Conservation (phyloP, 257 asterid genomes). For the Voacanga thouarsii region DNA sequence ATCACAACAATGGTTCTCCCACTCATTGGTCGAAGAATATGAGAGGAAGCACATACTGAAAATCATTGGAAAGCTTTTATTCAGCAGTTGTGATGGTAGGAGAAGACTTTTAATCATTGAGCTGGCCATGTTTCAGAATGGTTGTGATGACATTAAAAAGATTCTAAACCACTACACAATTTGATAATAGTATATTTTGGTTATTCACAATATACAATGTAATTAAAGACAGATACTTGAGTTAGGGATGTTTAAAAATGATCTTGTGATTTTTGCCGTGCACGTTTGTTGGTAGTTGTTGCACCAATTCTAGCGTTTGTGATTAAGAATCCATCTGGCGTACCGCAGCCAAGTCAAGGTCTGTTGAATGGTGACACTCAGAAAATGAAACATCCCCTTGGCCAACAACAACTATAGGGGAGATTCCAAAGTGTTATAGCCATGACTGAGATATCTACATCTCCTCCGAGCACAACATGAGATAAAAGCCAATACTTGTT, state of each 20-base stretch:
- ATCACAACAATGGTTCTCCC: slow-evolving; percentile 59
- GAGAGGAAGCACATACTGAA: slow-evolving; percentile 21
- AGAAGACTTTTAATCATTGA: slow-evolving; percentile 34
- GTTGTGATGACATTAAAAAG: slow-evolving; percentile 15
- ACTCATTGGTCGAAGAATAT: slow-evolving; percentile 46
- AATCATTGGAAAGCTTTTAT: slow-evolving; percentile 15
- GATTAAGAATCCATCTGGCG: slow-evolving; percentile 33
- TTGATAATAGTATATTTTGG: slow-evolving; percentile 4
- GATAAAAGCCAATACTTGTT: neutral
- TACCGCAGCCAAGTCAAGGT: slow-evolving; percentile 24
- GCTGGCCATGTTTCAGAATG: slow-evolving; percentile 54
- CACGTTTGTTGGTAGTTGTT: slow-evolving; percentile 64
- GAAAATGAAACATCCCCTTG: neutral
- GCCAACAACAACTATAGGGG: neutral
- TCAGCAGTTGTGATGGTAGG: slow-evolving; percentile 24
- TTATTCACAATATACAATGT: neutral
- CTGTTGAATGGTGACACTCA: slow-evolving; percentile 2
- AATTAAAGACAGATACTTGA: slow-evolving; percentile 26
- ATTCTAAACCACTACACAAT: slow-evolving; percentile 20
- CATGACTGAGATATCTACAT: neutral
- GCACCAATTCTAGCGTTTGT: slow-evolving; percentile 36
- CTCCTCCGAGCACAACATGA: neutral
- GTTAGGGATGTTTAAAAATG: slow-evolving; percentile 12
- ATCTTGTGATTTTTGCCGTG: slow-evolving; percentile 19
- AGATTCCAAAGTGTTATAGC: too few species aligned